phyloP scores from a whole-genome alignment of 371 early-diverging fungal species.

The Rhizomucor pusillus region DNA sequence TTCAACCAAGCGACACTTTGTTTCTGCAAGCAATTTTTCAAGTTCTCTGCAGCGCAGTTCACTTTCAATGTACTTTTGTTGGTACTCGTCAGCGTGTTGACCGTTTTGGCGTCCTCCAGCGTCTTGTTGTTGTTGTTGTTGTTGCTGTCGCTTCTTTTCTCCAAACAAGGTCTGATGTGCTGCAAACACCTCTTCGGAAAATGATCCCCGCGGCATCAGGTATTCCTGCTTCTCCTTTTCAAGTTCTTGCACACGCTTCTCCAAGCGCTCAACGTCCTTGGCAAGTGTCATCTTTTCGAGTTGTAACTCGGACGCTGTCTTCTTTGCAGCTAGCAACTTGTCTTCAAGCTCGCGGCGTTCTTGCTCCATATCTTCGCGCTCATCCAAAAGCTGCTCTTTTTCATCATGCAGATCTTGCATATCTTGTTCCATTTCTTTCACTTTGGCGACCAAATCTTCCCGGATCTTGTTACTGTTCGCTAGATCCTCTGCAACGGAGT shows the following conservation, averaged over 20 bases:
- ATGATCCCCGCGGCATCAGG: conserved; percentile 42
- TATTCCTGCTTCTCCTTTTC: conserved; percentile 44
- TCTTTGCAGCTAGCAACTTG: conserved; percentile 27
- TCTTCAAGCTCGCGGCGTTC: conserved; percentile 26
- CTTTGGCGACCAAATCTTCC: not conserved
- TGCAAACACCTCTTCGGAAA: conserved; percentile 45
- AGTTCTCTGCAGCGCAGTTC: conserved; percentile 49
- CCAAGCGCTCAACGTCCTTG: conserved; percentile 21
- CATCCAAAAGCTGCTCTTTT: conserved; percentile 30
- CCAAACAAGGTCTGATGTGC: conserved; percentile 41
- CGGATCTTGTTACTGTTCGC: not conserved
- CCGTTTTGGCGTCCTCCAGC: conserved; percentile 9
- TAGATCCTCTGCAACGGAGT: conserved; percentile 2
- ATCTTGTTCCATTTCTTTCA: conserved; percentile 14
- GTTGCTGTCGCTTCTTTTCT: conserved; percentile 3
- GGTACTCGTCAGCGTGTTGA: conserved; percentile 22
- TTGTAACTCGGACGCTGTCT: conserved; percentile 35
- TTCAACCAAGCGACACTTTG: conserved; percentile 41
- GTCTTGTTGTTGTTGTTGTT: conserved; percentile 1
- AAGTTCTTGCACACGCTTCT: conserved; percentile 23
- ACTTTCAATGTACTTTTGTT: conserved; percentile 41
- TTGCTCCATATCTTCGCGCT: conserved; percentile 31
- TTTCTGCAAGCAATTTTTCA: conserved; percentile 45
- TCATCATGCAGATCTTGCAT: conserved; percentile 19
- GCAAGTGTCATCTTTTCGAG: conserved; percentile 34